phyloP scores from a whole-genome alignment of 805 yeast genomes.

The Myxozyma vanderwaltii region DNA sequence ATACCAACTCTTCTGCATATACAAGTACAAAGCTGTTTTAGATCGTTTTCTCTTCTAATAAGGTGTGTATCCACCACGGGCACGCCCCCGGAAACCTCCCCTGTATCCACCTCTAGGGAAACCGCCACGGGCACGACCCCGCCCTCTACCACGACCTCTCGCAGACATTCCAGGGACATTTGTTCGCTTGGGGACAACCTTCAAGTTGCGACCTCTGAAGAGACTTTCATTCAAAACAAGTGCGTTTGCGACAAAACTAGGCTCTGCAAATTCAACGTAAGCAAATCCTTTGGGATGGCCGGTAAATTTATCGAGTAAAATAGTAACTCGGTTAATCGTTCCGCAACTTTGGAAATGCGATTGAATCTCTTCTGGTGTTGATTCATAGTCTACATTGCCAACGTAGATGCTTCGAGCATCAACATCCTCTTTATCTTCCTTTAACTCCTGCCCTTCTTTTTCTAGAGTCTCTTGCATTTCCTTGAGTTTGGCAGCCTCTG shows the following conservation, averaged over 20 bases:
- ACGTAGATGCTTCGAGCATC: constrained; percentile 78
- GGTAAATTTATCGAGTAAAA: constrained; percentile 67
- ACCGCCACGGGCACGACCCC: constrained; percentile 48
- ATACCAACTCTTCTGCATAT: not conserved
- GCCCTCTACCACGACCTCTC: constrained; percentile 54
- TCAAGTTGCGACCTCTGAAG: constrained; percentile 69
- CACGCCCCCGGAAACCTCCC: constrained; percentile 48
- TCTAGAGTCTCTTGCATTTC: constrained; percentile 58
- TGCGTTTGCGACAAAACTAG: constrained; percentile 65
- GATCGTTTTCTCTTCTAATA: constrained; percentile 41
- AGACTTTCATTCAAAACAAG: constrained; percentile 63
- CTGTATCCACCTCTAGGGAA: constrained; percentile 38
- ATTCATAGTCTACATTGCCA: constrained; percentile 79
- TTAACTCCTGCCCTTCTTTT: constrained; percentile 46
- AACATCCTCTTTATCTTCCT: constrained; percentile 61
- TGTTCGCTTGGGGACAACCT: constrained; percentile 77
- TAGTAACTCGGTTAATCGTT: constrained; percentile 75
- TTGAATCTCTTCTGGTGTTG: constrained; percentile 79
- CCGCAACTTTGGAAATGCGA: constrained; percentile 72
- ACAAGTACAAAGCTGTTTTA: not conserved
- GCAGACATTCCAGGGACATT: constrained; percentile 71
- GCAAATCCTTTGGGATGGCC: constrained; percentile 85
- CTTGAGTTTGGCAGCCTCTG: constrained; percentile 63
- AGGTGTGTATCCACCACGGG: constrained; percentile 52
- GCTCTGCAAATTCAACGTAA: constrained; percentile 77